A percentile compares a stretch with the other conserved stretches of the same genome.
Conservation (phyloP, 1,284 basidiomycete genomes). For the Trametes sp. region DNA sequence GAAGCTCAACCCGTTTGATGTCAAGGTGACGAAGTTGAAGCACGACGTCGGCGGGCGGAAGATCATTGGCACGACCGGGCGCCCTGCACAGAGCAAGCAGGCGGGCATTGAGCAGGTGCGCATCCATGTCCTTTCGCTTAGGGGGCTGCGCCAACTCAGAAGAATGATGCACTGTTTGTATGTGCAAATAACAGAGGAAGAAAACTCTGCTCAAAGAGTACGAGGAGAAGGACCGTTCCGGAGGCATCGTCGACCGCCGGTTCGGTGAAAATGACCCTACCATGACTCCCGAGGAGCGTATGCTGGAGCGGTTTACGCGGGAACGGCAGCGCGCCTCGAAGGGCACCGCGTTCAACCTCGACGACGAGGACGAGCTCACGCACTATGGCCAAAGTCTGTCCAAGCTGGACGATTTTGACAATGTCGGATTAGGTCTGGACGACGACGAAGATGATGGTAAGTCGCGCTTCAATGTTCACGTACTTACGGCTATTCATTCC, state of each 20-base stretch:
- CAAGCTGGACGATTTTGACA: conserved; percentile 88
- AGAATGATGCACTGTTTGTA: neutral
- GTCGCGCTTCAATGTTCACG: neutral
- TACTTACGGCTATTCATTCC: neutral
- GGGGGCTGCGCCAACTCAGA: no score
- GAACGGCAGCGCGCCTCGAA: conserved; percentile 86
- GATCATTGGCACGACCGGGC: conserved; percentile 84
- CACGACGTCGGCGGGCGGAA: conserved; percentile 91
- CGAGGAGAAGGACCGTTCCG: conserved; percentile 79
- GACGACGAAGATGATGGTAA: conserved; percentile 63
- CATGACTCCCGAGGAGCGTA: conserved; percentile 94
- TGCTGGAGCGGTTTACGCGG: conserved; percentile 95
- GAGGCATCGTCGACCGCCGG: conserved; percentile 92
- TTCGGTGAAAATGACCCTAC: conserved; percentile 96
- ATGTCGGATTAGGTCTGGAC: conserved; percentile 75
- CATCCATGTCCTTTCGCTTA: no score
- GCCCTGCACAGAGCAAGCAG: conserved; percentile 88
- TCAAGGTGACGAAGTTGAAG: conserved; percentile 90
- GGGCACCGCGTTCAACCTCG: conserved; percentile 88
- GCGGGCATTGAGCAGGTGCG: conserved; percentile 90
- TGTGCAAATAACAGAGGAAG: conserved; percentile 65
- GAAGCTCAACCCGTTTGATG: conserved; percentile 93
- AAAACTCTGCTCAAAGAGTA: conserved; percentile 91
- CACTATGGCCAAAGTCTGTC: conserved; percentile 92
- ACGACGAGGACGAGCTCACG: conserved; percentile 90